Percentiles rank a stretch among this genome's conserved stretches.
phyloP scores from a whole-genome alignment of 768 basidiomycete genomes.

The Panaeolus cyanescens region DNA sequence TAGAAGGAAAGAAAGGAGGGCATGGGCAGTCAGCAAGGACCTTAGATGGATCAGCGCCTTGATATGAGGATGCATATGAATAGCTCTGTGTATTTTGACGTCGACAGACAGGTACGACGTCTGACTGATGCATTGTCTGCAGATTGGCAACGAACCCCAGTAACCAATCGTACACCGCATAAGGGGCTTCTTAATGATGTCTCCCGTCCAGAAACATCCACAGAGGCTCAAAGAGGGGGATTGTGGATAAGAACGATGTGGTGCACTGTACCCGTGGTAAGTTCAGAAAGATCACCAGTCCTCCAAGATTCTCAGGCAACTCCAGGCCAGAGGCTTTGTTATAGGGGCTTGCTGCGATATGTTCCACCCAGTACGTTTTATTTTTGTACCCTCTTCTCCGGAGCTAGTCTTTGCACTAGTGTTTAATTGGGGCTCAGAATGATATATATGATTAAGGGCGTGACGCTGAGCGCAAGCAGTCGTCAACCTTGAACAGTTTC shows the following conservation, averaged over 20 bases:
- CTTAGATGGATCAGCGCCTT: not conserved
- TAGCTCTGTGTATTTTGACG: not conserved
- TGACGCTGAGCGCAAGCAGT: too few species aligned
- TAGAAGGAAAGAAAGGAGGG: not conserved
- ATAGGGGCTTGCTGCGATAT: too few species aligned
- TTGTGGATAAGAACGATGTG: not conserved
- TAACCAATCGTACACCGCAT: not conserved
- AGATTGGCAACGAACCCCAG: not conserved
- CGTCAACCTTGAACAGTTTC: too few species aligned
- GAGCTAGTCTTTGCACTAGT: too few species aligned
- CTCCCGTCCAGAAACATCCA: not conserved
- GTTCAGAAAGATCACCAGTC: too few species aligned
- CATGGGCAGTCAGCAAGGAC: not conserved
- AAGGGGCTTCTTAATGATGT: not conserved
- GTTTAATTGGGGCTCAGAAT: too few species aligned
- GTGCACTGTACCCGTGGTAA: not conserved
- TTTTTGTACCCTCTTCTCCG: too few species aligned
- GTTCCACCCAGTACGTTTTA: too few species aligned
- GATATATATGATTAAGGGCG: too few species aligned
- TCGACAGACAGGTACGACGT: not conserved
- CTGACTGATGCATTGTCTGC: not conserved
- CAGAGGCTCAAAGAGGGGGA: not conserved
- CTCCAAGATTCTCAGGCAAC: not conserved
- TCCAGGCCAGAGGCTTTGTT: too few species aligned
- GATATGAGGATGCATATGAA: not conserved